Evolutionary conservation across 2,329 filamentous ascomycete genomes (phyloP).

Genomic region (Penicillium palitans): DNA sequence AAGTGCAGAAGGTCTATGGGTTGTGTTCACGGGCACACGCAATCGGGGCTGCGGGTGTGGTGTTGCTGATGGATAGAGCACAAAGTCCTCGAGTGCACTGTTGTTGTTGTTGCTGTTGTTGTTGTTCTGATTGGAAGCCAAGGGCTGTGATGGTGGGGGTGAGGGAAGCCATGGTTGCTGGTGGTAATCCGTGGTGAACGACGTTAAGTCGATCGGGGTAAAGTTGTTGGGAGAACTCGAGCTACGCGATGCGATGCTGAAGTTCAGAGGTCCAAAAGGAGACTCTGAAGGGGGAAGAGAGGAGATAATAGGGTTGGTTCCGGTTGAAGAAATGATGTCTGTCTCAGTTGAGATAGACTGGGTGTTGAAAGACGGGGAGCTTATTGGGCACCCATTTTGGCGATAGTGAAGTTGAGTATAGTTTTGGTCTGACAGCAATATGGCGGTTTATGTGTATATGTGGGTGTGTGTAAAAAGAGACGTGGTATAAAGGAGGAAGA

Average conservation of each 20-base stretch:
- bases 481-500: constrained; percentile 19
- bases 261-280: constrained; percentile 50
- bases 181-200: constrained; percentile 52
- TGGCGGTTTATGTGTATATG: constrained; percentile 8
- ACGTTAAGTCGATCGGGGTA: constrained; percentile 45
- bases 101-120: constrained; percentile 35
- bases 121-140: constrained; percentile 41
- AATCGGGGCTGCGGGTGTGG: constrained; percentile 37
- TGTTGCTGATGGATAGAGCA: constrained; percentile 41
- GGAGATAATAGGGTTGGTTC: constrained; percentile 31
- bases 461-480: constrained; percentile 10
- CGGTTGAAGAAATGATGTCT: constrained; percentile 45
- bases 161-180: constrained; percentile 51
- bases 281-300: constrained; percentile 43
- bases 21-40: constrained; percentile 38
- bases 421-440: constrained; percentile 10
- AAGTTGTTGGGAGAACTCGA: constrained; percentile 43
- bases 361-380: constrained; percentile 28
- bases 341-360: constrained; percentile 41
- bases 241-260: constrained; percentile 45
- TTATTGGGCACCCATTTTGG: constrained; percentile 47
- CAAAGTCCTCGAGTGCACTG: constrained; percentile 45
- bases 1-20: constrained; percentile 39
- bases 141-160: constrained; percentile 45
- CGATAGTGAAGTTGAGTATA: constrained; percentile 23